phyloP scores from a whole-genome alignment of 1,284 basidiomycete species.

The Rhodotorula sp. region DNA sequence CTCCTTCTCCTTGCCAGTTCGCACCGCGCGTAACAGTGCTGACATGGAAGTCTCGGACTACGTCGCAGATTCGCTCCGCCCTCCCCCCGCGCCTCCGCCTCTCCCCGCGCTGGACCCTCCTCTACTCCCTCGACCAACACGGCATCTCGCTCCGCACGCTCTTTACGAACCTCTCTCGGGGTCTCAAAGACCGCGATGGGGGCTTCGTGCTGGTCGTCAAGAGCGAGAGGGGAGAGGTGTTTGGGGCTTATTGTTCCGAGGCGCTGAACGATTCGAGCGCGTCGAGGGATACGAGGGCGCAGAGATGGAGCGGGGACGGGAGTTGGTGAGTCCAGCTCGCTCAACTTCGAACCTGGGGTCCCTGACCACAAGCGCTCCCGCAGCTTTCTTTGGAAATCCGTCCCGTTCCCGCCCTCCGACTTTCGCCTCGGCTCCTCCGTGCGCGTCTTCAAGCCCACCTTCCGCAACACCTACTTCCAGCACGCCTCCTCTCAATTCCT shows the following conservation, averaged over 20 bases:
- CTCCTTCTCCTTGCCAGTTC: not conserved
- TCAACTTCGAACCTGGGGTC: no score
- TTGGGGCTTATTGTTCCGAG: constrained; percentile 80
- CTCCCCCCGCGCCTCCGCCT: constrained; percentile 79
- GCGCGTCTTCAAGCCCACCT: constrained; percentile 79
- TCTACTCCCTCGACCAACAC: constrained; percentile 93
- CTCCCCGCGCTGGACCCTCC: constrained; percentile 73
- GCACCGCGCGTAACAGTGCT: not conserved
- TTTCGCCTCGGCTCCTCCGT: constrained; percentile 52
- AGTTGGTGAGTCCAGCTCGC: constrained; percentile 26
- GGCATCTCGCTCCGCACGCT: constrained; percentile 89
- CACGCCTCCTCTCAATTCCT: constrained; percentile 63
- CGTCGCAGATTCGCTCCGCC: constrained; percentile 47
- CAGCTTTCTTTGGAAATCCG: constrained; percentile 72
- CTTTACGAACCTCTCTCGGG: constrained; percentile 61
- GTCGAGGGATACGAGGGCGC: constrained; percentile 72
- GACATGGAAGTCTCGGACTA: not conserved
- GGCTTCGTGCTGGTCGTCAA: constrained; percentile 62
- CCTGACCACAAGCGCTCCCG: not conserved
- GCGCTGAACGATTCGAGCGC: constrained; percentile 55
- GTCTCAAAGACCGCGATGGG: constrained; percentile 42
- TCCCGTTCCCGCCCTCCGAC: constrained; percentile 43
- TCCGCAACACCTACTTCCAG: constrained; percentile 84
- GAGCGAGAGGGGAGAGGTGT: constrained; percentile 63
- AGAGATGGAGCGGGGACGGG: constrained; percentile 44